phyloP scores from a whole-genome alignment of 352 stramenopile genomes.

The Pythium aphanidermatum region DNA sequence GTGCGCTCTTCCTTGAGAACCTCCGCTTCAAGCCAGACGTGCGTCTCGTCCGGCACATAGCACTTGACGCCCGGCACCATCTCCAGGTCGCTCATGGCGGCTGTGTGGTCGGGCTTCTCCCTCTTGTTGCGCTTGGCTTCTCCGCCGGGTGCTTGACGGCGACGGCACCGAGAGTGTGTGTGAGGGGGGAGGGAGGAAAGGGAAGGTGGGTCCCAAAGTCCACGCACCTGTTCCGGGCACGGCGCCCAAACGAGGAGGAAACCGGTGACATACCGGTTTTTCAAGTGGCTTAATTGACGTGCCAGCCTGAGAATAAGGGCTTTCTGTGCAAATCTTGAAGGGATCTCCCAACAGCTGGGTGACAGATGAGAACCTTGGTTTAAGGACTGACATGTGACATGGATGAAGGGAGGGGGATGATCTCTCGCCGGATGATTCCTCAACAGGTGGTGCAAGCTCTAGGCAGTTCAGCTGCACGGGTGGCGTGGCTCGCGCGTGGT shows the following conservation, averaged over 20 bases:
- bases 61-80: constrained; percentile 71
- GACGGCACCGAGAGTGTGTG: not conserved
- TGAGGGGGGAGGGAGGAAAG: constrained; percentile 5
- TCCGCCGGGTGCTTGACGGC: not conserved
- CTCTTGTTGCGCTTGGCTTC: no score
- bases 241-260: constrained; percentile 20
- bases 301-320: constrained; percentile 4
- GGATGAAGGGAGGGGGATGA: constrained; percentile 1
- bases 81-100: constrained; percentile 28
- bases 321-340: no score
- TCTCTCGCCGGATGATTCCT: no score
- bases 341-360: no score
- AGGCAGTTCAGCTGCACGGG: no score
- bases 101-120: not conserved
- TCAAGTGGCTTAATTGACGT: constrained; percentile 3
- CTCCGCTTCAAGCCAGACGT: constrained; percentile 79
- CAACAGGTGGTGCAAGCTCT: no score
- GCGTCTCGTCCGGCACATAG: constrained; percentile 81
- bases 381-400: no score
- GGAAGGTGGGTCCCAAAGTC: constrained; percentile 3
- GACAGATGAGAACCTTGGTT: no score
- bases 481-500: no score
- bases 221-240: not conserved
- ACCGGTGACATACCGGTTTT: constrained; percentile 18
- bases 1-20: constrained; percentile 64